Evolutionary conservation across 208 protist species (phyloP).

Genomic region (Trypanosoma rangeli): DNA sequence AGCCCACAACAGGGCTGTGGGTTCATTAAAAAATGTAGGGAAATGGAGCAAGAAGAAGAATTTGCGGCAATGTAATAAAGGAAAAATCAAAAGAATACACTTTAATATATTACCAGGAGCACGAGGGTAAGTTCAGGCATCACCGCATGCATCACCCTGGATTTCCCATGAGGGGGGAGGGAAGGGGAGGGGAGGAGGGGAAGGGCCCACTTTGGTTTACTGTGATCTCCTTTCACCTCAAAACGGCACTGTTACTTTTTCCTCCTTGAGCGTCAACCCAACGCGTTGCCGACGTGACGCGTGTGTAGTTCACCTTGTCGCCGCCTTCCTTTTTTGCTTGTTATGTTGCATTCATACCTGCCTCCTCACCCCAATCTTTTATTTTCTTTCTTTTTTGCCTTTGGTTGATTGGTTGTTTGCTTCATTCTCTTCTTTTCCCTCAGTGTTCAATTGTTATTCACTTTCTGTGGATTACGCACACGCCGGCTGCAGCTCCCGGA

Average conservation of each 20-base stretch:
- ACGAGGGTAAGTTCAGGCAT: not conserved
- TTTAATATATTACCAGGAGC: not conserved
- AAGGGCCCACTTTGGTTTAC: not conserved
- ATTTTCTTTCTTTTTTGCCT: not conserved
- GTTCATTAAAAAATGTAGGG: not conserved
- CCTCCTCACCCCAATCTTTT: too few species aligned
- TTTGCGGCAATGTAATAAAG: not conserved
- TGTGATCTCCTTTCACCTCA: not conserved
- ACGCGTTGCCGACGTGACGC: not conserved
- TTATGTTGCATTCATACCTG: too few species aligned
- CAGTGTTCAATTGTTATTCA: not conserved
- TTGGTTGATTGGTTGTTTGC: too few species aligned
- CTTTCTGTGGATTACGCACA: not conserved
- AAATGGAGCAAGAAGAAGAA: not conserved
- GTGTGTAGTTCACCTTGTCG: not conserved
- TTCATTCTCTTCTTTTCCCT: not conserved
- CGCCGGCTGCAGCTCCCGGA: conserved; percentile 10
- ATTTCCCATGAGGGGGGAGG: not conserved
- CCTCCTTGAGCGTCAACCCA: not conserved
- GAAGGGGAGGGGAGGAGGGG: too few species aligned
- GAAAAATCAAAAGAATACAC: conserved; percentile 2
- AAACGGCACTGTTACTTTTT: not conserved
- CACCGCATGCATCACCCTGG: not conserved
- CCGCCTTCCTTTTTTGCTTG: not conserved
- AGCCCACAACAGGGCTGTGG: not conserved